Base-by-base conservation (phyloP, 2,329 filamentous ascomycete species). In the Cercospora zeina region DNA sequence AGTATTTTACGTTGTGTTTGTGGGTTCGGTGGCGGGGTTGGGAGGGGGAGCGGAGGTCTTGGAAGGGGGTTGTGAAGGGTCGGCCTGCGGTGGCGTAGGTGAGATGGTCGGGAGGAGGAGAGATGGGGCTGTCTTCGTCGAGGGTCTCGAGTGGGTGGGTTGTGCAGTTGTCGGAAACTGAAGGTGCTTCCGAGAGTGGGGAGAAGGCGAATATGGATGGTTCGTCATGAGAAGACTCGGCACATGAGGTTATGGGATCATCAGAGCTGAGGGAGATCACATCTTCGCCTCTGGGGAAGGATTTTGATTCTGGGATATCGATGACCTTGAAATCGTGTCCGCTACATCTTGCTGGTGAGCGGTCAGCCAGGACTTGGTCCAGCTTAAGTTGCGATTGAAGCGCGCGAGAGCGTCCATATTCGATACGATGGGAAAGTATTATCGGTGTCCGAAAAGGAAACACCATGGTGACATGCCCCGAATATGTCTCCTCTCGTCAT, bases 1-100 rank as follows among this genome's bases (percentile, higher is more conserved):
- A 66, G 39, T 67, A 67, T 31, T 67, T 66, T 9, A 56, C 36
- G 7, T 54, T 36, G 11, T 61, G 47, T 7, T n/a, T 42, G 10
- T 45, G 59, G n/a, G 54, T 21, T 5, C 67, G 65, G 21, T 62
- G 47, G 24, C 53, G 56, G 27, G 65, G 59, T 58, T 65, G 61
- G 21, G 65, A 51, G 10, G 58, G 50, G 0, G 65, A 68, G 34
- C 67, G 63, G 19, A 65, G 56, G 57, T 68, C 65, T n/a, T 8
- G 39, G 57, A 66, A 68, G 34, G 60, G 55, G 49, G 58, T 59
- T 11, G 61, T 56, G 33, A 45, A 16, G 4, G 47, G n/a, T 13
- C 63, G 65, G 6, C 63, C 60, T 11, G 54, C 37, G 6, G 59
- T 13, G 8, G 61, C 58, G 54, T 65, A 62, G 24, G 53, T 24